These are phyloP conservation scores for Dothiorella sarmentorum DNA, from an alignment of 2,329 filamentous ascomycete genomes.

Conservation along the genomic window DNA sequence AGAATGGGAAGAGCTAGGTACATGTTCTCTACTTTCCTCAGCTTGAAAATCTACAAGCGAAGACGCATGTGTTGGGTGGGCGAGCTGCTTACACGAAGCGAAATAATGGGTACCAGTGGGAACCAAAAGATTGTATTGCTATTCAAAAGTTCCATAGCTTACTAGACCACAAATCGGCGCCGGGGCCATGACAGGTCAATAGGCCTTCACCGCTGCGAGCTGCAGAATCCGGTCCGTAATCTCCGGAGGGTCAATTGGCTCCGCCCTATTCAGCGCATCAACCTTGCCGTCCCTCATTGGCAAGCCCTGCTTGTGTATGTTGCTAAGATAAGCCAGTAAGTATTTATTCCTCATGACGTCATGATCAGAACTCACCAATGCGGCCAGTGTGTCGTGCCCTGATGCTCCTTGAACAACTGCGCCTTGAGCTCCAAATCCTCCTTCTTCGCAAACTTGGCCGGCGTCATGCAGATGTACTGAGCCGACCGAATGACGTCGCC, in stretches of 20 bases:
- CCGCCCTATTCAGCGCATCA: neutral
- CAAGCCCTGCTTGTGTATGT: neutral
- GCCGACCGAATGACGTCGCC: slow-evolving; percentile 26
- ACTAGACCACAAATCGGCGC: too few relatives aligned
- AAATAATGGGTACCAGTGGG: too few relatives aligned
- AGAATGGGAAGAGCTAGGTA: too few relatives aligned
- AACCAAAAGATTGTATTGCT: too few relatives aligned
- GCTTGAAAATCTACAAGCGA: too few relatives aligned
- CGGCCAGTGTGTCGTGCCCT: slow-evolving; percentile 11
- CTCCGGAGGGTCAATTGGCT: neutral
- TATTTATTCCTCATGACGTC: too few relatives aligned
- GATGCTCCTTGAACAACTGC: slow-evolving; percentile 19
- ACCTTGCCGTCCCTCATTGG: slow-evolving; percentile 3
- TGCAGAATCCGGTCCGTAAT: neutral
- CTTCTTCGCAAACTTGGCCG: slow-evolving; percentile 2
- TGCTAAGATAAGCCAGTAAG: neutral
- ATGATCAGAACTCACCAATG: slow-evolving; percentile 2
- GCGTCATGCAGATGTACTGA: slow-evolving; percentile 17
- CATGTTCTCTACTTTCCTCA: too few relatives aligned
- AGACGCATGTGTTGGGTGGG: too few relatives aligned
- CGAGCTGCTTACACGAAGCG: too few relatives aligned
- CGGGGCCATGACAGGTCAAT: too few relatives aligned
- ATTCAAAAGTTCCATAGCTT: too few relatives aligned
- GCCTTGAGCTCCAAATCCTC: slow-evolving; percentile 23
- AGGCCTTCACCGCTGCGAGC: neutral